Base-by-base conservation (phyloP, 192 early-diverging fungal species). In the Coemansia sp. region DNA sequence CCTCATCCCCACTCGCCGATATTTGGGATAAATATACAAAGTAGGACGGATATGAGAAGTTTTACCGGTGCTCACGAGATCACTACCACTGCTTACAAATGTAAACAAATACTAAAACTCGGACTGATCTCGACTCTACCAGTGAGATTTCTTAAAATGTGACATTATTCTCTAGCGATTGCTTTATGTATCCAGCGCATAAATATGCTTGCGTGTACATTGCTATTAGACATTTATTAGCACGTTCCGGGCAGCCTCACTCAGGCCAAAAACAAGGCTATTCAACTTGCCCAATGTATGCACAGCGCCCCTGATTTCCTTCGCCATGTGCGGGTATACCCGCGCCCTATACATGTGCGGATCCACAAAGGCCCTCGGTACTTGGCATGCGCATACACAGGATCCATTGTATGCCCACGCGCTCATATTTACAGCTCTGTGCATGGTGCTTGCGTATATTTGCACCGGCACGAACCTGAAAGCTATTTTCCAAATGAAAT, bases 381-480 rank as follows among this genome's bases (percentile, higher is more conserved):
- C 21, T 21, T 51, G 48, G 48, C 45, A 46, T 16, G 45, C 17
- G n/a, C n/a, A n/a, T n/a, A n/a, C n/a, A n/a, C n/a, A n/a, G n/a
- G n/a, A n/a, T 31, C 16, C 11, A 53, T 53, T 53, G 50, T 53
- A 31, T 53, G 50, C 27, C 27, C 50, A 53, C 50, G 50, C 50
- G 27, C 50, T 53, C 50, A 53, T 53, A 53, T 53, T 19, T 53
- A 53, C 50, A 29, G 50, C 4, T 17, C 27, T 53, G 50, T 53
- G 50, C 45, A 48, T 53, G 13, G 50, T 53, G 27, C 50, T 31
- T 53, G 50, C 50, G 50, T 53, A 53, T 53, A 53, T 53, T 53
- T 29, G 50, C 50, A 13, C 50, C 27, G 24, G 27, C 50, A 29
- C 31, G 27, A 10, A 53, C 50, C 27, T 27, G 45, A 46, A 19